Percentiles rank a stretch among this genome's conserved stretches.
Evolutionary conservation across 345 rosid species (phyloP).

Genomic region (Rhodamnia rubescens): DNA sequence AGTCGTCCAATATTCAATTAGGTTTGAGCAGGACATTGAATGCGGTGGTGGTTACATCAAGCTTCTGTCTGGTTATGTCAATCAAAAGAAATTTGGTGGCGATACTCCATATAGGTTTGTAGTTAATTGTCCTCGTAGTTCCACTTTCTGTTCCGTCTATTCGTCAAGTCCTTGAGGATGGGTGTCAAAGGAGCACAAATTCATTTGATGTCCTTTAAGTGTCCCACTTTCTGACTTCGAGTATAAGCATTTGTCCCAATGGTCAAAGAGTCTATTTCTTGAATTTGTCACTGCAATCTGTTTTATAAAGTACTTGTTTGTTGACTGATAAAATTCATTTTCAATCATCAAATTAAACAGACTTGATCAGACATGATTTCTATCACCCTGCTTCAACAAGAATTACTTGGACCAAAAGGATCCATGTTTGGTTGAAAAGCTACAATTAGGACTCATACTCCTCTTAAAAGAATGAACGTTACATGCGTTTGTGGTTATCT

Average conservation of each 20-base stretch:
- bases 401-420: background rate
- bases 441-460: background rate
- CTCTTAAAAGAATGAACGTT: background rate
- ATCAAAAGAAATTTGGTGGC: constrained; percentile 98
- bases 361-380: background rate
- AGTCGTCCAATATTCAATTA: constrained; percentile 79
- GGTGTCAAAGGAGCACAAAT: background rate
- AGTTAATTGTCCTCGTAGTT: background rate
- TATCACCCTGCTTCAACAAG: background rate
- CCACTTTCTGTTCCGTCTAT: background rate
- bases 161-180: background rate
- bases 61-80: constrained; percentile 88
- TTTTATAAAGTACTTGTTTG: background rate
- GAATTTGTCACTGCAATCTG: background rate
- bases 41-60: constrained; percentile 97
- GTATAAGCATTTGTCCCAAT: background rate
- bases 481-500: background rate
- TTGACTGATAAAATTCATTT: background rate
- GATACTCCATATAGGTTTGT: constrained; percentile 90
- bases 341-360: background rate
- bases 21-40: constrained; percentile 84
- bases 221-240: background rate
- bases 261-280: background rate
- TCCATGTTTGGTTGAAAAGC: background rate
- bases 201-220: background rate